Percentiles rank a stretch among this genome's conserved stretches.
These are phyloP conservation scores for Trichoderma gracile DNA, from an alignment of 2,329 filamentous ascomycete species.

Conservation along the genomic window DNA sequence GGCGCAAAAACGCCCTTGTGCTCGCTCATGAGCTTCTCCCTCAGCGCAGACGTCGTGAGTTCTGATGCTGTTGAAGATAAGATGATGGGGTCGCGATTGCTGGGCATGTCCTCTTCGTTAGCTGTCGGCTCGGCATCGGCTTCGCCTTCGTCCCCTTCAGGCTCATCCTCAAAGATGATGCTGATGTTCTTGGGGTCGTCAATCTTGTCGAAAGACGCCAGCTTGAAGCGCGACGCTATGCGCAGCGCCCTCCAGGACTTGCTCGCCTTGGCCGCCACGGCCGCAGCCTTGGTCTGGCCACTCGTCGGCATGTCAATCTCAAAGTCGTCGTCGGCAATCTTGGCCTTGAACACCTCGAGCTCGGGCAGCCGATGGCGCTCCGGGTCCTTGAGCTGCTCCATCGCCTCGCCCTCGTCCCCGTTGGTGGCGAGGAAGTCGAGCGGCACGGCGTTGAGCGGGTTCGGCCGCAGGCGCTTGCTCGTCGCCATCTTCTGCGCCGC, in stretches of 20 bases:
- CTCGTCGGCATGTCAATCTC: constrained; percentile 80
- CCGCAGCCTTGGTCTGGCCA: constrained; percentile 55
- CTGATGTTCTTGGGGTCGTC: constrained; percentile 75
- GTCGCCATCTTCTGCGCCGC: constrained; percentile 66
- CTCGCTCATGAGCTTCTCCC: constrained; percentile 62
- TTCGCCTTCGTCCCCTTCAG: constrained; percentile 41
- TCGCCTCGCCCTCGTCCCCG: constrained; percentile 56
- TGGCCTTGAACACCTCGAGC: constrained; percentile 68
- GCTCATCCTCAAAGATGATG: constrained; percentile 55
- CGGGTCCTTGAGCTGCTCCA: constrained; percentile 69
- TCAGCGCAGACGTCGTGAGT: constrained; percentile 63
- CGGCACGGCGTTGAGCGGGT: constrained; percentile 71
- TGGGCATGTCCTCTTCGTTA: constrained; percentile 44
- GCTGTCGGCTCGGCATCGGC: constrained; percentile 40
- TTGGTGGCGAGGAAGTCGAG: constrained; percentile 77
- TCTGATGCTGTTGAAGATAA: constrained; percentile 62
- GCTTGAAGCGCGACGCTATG: constrained; percentile 70
- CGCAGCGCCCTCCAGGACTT: constrained; percentile 89
- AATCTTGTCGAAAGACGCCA: constrained; percentile 82
- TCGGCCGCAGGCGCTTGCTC: constrained; percentile 68
- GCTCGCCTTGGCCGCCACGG: constrained; percentile 74
- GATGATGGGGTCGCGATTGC: constrained; percentile 59
- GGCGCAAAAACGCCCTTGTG: constrained; percentile 65
- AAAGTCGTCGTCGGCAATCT: constrained; percentile 77
- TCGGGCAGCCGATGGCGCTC: constrained; percentile 68